Evolutionary conservation across 129 eudicot species (phyloP).

Genomic region (Dittrichia graveolens): DNA sequence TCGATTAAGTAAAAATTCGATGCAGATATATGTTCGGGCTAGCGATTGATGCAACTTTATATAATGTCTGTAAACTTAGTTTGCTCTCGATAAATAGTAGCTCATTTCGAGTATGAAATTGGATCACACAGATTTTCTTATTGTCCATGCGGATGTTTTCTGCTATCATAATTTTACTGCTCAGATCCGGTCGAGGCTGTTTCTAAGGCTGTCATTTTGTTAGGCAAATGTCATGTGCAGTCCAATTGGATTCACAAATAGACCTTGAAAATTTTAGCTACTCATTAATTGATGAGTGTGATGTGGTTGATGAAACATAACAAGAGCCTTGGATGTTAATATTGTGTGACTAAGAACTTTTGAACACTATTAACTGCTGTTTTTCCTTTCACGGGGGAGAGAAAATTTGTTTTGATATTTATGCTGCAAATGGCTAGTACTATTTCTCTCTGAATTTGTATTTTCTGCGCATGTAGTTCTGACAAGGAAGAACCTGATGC

Average conservation of each 20-base stretch:
- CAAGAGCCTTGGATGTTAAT: constrained; percentile 5
- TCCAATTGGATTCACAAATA: constrained; percentile 6
- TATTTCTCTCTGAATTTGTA: constrained; percentile 12
- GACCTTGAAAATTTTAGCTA: background rate
- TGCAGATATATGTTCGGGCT: background rate
- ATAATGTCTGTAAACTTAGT: background rate
- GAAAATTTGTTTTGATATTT: background rate
- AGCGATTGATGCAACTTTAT: background rate
- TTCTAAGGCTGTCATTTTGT: background rate
- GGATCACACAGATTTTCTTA: background rate
- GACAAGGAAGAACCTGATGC: constrained; percentile 99
- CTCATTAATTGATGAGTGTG: constrained; percentile 5
- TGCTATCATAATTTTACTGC: background rate
- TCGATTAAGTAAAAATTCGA: constrained; percentile 13
- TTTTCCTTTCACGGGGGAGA: constrained; percentile 2
- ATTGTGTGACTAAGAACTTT: constrained; percentile 2
- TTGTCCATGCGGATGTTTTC: background rate
- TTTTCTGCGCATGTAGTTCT: constrained; percentile 55
- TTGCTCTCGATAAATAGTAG: background rate
- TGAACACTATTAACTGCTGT: background rate
- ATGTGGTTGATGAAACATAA: constrained; percentile 7
- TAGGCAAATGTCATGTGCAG: constrained; percentile 6
- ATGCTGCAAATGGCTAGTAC: background rate
- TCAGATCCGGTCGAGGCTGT: background rate
- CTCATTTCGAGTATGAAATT: background rate